These are phyloP conservation scores for Podospora didyma DNA, from an alignment of 495 filamentous ascomycete genomes.

Conservation along the genomic window DNA sequence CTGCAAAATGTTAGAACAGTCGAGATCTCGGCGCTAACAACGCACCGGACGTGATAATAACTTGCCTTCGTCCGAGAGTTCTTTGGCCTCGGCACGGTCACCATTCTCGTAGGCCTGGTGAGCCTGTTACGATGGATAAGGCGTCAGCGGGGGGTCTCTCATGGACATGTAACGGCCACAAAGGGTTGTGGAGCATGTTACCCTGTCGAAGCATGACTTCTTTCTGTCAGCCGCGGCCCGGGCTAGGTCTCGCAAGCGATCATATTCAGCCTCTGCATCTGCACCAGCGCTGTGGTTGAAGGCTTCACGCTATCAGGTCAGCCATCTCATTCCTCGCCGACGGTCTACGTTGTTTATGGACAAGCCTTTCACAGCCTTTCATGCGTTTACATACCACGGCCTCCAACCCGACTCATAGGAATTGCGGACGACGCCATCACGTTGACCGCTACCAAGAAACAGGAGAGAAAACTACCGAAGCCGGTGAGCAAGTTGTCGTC, in stretches of 20 bases:
- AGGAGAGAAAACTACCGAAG: neutral
- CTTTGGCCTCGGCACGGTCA: constrained; percentile 74
- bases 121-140: constrained; percentile 41
- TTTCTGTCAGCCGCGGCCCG: constrained; percentile 72
- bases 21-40: constrained; percentile 65
- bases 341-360: too few species aligned
- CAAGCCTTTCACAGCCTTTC: too few species aligned
- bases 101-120: constrained; percentile 76
- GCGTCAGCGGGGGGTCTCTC: neutral
- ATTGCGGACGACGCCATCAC: constrained; percentile 50
- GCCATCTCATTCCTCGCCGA: neutral
- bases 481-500: neutral
- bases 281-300: constrained; percentile 71
- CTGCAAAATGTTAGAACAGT: too few species aligned
- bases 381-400: constrained; percentile 45
- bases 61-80: constrained; percentile 69
- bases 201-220: constrained; percentile 67
- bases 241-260: constrained; percentile 81
- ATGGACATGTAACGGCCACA: neutral
- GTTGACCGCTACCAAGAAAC: neutral
- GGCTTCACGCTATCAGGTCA: constrained; percentile 44
- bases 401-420: constrained; percentile 61
- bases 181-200: constrained; percentile 35
- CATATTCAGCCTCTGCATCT: constrained; percentile 81
- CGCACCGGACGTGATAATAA: too few species aligned